phyloP scores from a whole-genome alignment of 2,329 filamentous ascomycete genomes.

The Bipolaris victoriae region DNA sequence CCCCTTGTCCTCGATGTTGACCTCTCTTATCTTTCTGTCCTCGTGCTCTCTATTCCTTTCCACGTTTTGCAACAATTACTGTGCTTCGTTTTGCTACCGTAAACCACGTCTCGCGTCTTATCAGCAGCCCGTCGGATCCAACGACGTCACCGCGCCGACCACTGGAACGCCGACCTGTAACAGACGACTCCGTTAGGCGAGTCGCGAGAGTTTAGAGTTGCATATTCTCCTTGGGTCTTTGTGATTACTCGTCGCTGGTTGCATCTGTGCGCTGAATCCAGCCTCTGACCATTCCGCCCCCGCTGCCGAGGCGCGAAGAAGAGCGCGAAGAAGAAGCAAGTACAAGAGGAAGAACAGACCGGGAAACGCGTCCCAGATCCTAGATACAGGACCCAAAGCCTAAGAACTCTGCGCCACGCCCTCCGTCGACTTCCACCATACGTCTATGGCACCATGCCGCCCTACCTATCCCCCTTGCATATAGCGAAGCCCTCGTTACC shows the following conservation, averaged over 20 bases:
- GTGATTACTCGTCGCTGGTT: constrained; percentile 3
- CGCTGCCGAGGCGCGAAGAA: constrained; percentile 5
- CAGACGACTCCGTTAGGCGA: not conserved
- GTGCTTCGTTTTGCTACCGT: constrained; percentile 7
- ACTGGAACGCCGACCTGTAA: constrained; percentile 6
- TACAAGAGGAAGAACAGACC: not conserved
- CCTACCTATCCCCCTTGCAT: constrained; percentile 41
- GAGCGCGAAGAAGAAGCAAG: constrained; percentile 9
- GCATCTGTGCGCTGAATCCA: constrained; percentile 33
- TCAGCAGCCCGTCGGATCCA: constrained; percentile 9
- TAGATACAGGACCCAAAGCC: not conserved
- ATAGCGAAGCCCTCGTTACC: constrained; percentile 56
- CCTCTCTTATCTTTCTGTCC: constrained; percentile 8
- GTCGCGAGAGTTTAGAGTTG: not conserved
- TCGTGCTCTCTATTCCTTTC: not conserved
- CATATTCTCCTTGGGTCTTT: not conserved
- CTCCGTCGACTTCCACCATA: constrained; percentile 18
- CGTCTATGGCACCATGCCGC: constrained; percentile 43
- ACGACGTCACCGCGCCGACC: constrained; percentile 21
- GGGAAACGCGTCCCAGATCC: not conserved
- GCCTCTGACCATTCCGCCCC: constrained; percentile 33
- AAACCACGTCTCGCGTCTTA: constrained; percentile 14
- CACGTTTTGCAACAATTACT: constrained; percentile 2
- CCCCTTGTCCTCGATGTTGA: constrained; percentile 1
- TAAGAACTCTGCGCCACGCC: not conserved